Conservation (phyloP, 2,329 filamentous ascomycete genomes). For the Colletotrichum karsti region DNA sequence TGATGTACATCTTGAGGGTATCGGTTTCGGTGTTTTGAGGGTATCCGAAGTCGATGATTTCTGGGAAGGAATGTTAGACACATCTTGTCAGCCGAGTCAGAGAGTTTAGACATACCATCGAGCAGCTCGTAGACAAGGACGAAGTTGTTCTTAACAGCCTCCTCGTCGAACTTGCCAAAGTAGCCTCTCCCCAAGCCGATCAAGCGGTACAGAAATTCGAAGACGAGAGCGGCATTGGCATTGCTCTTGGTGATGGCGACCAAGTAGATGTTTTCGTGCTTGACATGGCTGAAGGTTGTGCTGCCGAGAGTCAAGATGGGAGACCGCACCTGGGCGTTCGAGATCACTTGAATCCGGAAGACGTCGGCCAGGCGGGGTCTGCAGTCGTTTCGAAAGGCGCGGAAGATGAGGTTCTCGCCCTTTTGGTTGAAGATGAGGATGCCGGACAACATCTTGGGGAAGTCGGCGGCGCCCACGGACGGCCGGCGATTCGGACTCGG, state of each 20-base stretch:
- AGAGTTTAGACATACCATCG: constrained; percentile 70
- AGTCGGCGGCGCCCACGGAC: not conserved
- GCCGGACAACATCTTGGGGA: constrained; percentile 85
- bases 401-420: constrained; percentile 99
- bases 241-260: constrained; percentile 99
- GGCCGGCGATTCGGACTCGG: not conserved
- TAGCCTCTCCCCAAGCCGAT: constrained; percentile 92
- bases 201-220: constrained; percentile 95
- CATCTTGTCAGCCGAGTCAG: not conserved
- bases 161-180: constrained; percentile 99
- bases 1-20: constrained; percentile 99
- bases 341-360: constrained; percentile 99
- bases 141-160: constrained; percentile 99
- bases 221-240: constrained; percentile 96
- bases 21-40: constrained; percentile 99
- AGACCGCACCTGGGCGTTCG: constrained; percentile 95
- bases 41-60: constrained; percentile 99
- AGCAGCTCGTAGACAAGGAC: constrained; percentile 97
- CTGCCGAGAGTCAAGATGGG: constrained; percentile 96
- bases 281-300: constrained; percentile 99
- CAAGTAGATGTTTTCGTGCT: constrained; percentile 98
- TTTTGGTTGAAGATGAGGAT: constrained; percentile 99
- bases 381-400: constrained; percentile 98
- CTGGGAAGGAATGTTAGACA: constrained; percentile 51
- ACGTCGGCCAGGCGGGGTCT: constrained; percentile 97